phyloP scores from a whole-genome alignment of 345 rosid species.

The Corchorus capsularis region DNA sequence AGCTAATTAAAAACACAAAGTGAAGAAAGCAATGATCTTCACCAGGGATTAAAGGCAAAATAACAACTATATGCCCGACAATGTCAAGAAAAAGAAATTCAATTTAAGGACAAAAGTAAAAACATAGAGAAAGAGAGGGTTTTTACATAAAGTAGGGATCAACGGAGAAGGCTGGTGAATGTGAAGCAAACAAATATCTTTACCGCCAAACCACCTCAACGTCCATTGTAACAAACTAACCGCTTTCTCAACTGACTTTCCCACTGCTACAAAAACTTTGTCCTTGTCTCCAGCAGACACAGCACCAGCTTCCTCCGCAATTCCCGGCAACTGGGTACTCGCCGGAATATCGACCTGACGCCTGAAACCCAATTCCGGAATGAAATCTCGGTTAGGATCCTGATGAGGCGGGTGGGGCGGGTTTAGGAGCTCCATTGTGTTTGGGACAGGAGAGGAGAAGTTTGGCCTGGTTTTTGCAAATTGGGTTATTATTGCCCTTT shows the following conservation, averaged over 20 bases:
- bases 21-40: background rate
- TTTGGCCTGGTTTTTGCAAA: too few relatives aligned
- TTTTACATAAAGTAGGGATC: constrained; percentile 62
- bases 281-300: constrained; percentile 24
- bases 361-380: constrained; percentile 20
- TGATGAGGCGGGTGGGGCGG: constrained; percentile 31
- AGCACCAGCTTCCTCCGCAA: constrained; percentile 31
- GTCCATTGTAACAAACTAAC: constrained; percentile 52
- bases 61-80: background rate
- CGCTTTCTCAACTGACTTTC: constrained; percentile 51
- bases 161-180: constrained; percentile 63
- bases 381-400: constrained; percentile 19
- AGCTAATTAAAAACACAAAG: background rate
- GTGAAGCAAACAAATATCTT: constrained; percentile 57
- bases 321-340: constrained; percentile 30
- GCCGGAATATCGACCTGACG: background rate
- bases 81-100: background rate
- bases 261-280: constrained; percentile 60
- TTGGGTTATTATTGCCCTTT: too few relatives aligned
- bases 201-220: constrained; percentile 35
- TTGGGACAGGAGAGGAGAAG: background rate
- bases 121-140: background rate
- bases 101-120: background rate
- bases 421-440: constrained; percentile 41
- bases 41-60: background rate